A percentile compares a stretch with the other conserved stretches of the same genome.
phyloP scores from a whole-genome alignment of 2,329 filamentous ascomycete species.

The Thielaviopsis euricoi region DNA sequence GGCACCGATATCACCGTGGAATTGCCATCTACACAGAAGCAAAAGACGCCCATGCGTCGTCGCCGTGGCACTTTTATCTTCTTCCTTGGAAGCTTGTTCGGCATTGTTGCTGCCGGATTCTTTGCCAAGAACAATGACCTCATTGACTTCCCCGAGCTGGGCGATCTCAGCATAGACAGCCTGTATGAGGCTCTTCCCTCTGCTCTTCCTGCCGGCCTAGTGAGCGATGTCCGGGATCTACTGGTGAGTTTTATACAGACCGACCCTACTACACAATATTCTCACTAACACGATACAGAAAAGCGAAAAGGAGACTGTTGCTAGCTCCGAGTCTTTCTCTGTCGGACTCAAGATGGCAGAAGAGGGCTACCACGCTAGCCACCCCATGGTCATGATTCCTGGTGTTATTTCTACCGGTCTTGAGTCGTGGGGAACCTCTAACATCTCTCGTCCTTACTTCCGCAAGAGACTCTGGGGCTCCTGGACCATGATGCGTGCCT shows the following conservation, averaged over 20 bases:
- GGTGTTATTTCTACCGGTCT: conserved; percentile 95
- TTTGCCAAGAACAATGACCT: conserved; percentile 82
- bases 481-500: conserved; percentile 95
- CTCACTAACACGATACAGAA: conserved; percentile 32
- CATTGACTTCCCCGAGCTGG: conserved; percentile 57
- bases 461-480: conserved; percentile 90
- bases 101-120: conserved; percentile 73
- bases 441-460: conserved; percentile 77
- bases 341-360: conserved; percentile 69
- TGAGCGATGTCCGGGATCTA: conserved; percentile 73
- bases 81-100: conserved; percentile 73
- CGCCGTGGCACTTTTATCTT: conserved; percentile 72
- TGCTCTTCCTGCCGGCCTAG: conserved; percentile 58
- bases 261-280: conserved; percentile 1
- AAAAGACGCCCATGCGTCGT: conserved; percentile 34
- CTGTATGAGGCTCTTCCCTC: conserved; percentile 69
- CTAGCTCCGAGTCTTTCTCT: conserved; percentile 86
- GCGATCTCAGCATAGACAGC: conserved; percentile 67
- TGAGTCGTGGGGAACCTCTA: conserved; percentile 89
- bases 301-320: conserved; percentile 64
- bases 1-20: neutral
- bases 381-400: conserved; percentile 92
- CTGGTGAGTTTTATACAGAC: conserved; percentile 41
- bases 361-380: conserved; percentile 65
- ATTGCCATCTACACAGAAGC: neutral